Evolutionary conservation across 768 basidiomycete species (phyloP), one percentile per base, ranked within the genome.

Genomic region (Coprinopsis cinerea): DNA sequence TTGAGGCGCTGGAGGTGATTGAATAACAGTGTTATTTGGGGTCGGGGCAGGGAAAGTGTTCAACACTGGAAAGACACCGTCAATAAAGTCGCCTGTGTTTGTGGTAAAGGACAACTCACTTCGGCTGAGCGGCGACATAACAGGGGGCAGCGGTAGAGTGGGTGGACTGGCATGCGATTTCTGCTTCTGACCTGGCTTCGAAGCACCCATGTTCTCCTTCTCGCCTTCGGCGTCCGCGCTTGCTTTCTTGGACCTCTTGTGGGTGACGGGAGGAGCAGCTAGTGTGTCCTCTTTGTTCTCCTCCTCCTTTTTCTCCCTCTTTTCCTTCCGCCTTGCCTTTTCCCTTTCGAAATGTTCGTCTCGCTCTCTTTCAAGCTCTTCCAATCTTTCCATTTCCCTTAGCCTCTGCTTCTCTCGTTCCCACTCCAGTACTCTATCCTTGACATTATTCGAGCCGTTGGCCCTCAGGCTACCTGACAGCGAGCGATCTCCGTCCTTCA

Each of bases 341-440:
- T 68, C 69, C 59, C 51, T 65, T 58, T 66, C 71, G 35, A 62
- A 68, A 59, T 65, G 63, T 52, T 64, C 72, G 59, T 74, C 75
- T 37, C 69, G 68, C 58, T 80, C 77, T 51, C 67, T 66, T 63
- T 78, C 71, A 49, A 76, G 56, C 28, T 45, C 44, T 20, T 45
- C 44, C 28, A 45, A 20, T 18, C 44, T 27, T 27, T 45, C 27
- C 44, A 45, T 45, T 59, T 87, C 85, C 56, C 85, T 73, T 59
- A 88, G 64, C 52, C 84, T 69, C 64, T 82, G 75, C 28, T 77
- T 75, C 63, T 88, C 85, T 35, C 80, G 69, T 60, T 89, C 85
- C 85, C 87, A 89, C 56, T 88, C 86, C 55, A 72, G 72, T 55
- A 88, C 82, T 10, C 87, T 72, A 51, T 85, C 78, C 50, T 74